These are phyloP conservation scores for Pezicula radicicola DNA, from an alignment of 2,329 filamentous ascomycete genomes.

Conservation along the genomic window DNA sequence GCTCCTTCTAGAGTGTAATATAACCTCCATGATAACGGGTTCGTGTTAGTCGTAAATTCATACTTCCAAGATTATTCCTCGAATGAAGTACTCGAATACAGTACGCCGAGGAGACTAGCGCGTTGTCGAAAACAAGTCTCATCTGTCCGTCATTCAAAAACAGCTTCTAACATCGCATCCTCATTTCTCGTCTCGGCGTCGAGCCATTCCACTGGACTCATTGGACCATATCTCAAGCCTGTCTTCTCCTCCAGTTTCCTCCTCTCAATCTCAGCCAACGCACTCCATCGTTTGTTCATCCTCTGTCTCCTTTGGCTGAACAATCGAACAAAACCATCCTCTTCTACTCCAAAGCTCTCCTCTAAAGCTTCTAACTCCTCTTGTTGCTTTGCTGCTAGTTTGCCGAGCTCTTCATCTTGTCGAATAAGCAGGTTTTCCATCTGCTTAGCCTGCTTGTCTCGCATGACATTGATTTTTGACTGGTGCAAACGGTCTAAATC, in stretches of 20 bases:
- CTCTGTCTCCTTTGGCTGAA: conserved; percentile 44
- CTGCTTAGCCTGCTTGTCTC: conserved; percentile 60
- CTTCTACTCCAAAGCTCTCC: conserved; percentile 45
- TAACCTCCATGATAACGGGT: no score
- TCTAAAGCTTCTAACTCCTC: conserved; percentile 48
- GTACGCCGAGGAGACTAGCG: no score
- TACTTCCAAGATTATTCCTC: no score
- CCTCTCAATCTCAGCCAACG: conserved; percentile 50
- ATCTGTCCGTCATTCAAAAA: conserved; percentile 12
- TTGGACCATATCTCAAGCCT: conserved; percentile 38
- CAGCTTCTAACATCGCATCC: conserved; percentile 12
- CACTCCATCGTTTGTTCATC: conserved; percentile 47
- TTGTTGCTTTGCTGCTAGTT: conserved; percentile 41
- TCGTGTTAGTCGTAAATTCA: no score
- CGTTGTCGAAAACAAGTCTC: no score
- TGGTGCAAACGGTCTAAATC: conserved; percentile 57
- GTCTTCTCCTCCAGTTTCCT: conserved; percentile 47
- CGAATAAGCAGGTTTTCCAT: conserved; percentile 56
- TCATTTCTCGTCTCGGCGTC: conserved; percentile 11
- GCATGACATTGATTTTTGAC: conserved; percentile 61
- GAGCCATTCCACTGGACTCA: conserved; percentile 39
- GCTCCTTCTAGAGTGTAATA: no score
- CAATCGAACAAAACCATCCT: conserved; percentile 40
- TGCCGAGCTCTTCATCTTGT: conserved; percentile 49
- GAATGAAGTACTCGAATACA: no score